Conservation (phyloP, 371 early-diverging fungal species). For the Circinella umbellata region DNA sequence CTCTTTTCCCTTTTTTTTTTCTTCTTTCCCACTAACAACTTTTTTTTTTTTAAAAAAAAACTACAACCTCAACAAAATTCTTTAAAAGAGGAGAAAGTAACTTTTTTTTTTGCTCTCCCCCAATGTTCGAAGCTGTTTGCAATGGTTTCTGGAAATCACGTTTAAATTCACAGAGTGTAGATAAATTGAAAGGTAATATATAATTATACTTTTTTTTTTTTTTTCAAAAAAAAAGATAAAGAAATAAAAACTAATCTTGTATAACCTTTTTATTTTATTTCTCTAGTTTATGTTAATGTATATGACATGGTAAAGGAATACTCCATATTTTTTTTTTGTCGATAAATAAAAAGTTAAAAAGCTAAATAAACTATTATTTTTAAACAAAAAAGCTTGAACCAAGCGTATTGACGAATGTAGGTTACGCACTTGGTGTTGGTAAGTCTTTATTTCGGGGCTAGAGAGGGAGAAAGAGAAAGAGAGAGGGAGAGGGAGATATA, state of each 20-base stretch:
- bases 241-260: not conserved
- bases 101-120: not conserved
- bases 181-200: constrained; percentile 15
- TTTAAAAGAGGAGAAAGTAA: not conserved
- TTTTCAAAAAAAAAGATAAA: not conserved
- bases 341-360: constrained; percentile 4
- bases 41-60: too few relatives aligned
- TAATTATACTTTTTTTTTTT: not conserved
- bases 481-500: not conserved
- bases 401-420: constrained; percentile 57
- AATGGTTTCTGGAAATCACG: constrained; percentile 22
- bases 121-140: constrained; percentile 21
- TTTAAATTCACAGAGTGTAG: constrained; percentile 10
- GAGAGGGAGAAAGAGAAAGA: not conserved
- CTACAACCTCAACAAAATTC: not conserved
- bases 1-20: too few relatives aligned
- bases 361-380: not conserved
- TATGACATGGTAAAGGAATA: constrained; percentile 59
- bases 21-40: too few relatives aligned
- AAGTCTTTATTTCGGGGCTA: constrained; percentile 15
- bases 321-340: not conserved
- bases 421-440: constrained; percentile 65
- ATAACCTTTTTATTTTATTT: not conserved
- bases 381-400: constrained; percentile 50
- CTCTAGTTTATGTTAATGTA: constrained; percentile 57